Conservation (phyloP, 805 yeast genomes). For the Nakazawaea siamensis region DNA sequence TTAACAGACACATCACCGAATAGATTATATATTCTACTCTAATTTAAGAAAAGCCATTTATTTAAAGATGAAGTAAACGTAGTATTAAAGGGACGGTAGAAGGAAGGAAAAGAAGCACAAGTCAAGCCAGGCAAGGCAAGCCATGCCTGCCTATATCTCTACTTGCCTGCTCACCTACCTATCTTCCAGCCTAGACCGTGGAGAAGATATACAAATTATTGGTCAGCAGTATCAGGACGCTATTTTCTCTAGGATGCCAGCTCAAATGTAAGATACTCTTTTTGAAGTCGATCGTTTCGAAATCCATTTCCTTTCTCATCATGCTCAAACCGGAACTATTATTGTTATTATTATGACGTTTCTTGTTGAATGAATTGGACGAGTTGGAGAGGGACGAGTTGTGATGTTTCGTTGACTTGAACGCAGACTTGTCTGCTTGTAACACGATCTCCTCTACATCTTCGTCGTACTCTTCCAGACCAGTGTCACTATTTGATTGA, state of each 20-base stretch:
- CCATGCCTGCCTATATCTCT: too few species aligned
- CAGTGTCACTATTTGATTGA: neutral
- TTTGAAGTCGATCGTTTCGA: constrained; percentile 83
- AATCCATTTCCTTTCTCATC: constrained; percentile 58
- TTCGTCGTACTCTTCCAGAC: constrained; percentile 18
- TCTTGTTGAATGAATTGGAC: constrained; percentile 28
- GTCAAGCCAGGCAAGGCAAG: too few species aligned
- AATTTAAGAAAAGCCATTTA: too few species aligned
- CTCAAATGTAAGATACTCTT: constrained; percentile 91
- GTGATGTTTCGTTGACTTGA: constrained; percentile 59
- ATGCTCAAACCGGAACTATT: constrained; percentile 17
- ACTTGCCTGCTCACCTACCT: too few species aligned
- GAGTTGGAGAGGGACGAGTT: too few species aligned
- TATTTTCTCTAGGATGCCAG: constrained; percentile 97
- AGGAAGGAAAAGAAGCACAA: too few species aligned
- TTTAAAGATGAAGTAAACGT: too few species aligned
- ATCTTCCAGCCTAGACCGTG: constrained; percentile 60
- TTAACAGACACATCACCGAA: constrained; percentile 72
- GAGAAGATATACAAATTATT: constrained; percentile 85
- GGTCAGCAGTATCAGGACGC: constrained; percentile 97
- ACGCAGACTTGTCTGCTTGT: constrained; percentile 97
- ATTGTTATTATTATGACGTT: constrained; percentile 27
- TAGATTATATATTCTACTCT: constrained; percentile 18
- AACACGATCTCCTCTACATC: constrained; percentile 61
- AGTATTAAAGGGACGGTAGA: too few species aligned